These are phyloP conservation scores for Fusarium burgessii DNA, from an alignment of 2,329 filamentous ascomycete species.

Conservation along the genomic window DNA sequence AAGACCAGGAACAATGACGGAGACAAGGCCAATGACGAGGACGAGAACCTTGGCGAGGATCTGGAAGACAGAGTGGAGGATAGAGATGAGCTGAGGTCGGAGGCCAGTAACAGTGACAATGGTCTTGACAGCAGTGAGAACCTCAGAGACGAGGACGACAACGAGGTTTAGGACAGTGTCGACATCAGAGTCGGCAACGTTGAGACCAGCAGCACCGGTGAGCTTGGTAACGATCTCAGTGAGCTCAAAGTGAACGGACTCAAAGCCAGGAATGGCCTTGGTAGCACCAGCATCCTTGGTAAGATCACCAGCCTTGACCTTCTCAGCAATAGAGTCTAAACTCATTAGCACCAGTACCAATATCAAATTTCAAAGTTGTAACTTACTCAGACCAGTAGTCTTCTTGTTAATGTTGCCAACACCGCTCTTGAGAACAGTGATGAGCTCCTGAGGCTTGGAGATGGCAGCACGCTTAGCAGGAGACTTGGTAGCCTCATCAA, in stretches of 20 bases:
- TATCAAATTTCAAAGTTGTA: background rate
- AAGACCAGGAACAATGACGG: constrained; percentile 43
- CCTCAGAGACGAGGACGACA: constrained; percentile 28
- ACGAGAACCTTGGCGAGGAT: constrained; percentile 44
- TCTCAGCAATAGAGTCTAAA: constrained; percentile 30
- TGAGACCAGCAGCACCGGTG: constrained; percentile 36
- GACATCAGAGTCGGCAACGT: constrained; percentile 41
- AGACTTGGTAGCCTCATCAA: background rate
- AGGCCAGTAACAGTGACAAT: constrained; percentile 44
- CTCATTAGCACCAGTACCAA: background rate
- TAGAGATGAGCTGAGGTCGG: constrained; percentile 39
- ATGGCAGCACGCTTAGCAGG: constrained; percentile 9
- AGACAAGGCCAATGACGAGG: constrained; percentile 42
- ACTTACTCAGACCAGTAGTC: constrained; percentile 19
- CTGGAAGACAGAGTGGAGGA: constrained; percentile 47
- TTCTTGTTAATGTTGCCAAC: constrained; percentile 15
- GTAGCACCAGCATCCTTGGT: constrained; percentile 38
- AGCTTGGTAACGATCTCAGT: constrained; percentile 43
- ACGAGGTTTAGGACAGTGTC: constrained; percentile 41
- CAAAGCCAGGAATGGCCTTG: constrained; percentile 29
- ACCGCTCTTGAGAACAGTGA: constrained; percentile 12
- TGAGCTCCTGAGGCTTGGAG: constrained; percentile 5
- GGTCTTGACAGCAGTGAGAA: constrained; percentile 43
- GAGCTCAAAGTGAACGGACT: constrained; percentile 40
- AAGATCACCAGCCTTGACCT: constrained; percentile 39